phyloP scores from a whole-genome alignment of 1,284 basidiomycete genomes.

The Puccinia horiana region DNA sequence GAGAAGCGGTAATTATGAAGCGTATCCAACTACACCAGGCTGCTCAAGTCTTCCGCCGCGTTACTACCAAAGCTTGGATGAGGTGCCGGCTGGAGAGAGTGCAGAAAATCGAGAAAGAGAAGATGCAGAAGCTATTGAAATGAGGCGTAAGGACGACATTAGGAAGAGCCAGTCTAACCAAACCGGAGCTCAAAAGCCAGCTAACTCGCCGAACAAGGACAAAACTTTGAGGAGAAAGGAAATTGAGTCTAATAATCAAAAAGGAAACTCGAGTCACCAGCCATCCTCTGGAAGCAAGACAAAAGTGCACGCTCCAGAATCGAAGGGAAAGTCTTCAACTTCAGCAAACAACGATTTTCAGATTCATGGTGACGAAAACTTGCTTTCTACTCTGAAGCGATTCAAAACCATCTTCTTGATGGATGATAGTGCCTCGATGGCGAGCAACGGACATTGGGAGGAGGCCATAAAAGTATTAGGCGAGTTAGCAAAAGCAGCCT shows the following conservation, averaged over 20 bases:
- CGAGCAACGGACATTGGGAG: constrained; percentile 10
- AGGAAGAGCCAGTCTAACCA: background rate
- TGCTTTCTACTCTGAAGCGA: constrained; percentile 22
- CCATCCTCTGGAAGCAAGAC: background rate
- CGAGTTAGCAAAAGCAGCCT: background rate
- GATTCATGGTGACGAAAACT: constrained; percentile 15
- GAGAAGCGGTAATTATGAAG: background rate
- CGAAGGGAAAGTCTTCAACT: background rate
- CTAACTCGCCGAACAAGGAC: background rate
- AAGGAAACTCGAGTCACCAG: background rate
- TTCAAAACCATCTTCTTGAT: constrained; percentile 27
- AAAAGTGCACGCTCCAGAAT: background rate
- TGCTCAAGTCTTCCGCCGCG: background rate
- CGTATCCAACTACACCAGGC: background rate
- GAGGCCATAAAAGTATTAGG: constrained; percentile 4
- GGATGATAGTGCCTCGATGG: constrained; percentile 42
- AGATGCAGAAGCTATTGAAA: background rate
- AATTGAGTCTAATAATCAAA: background rate
- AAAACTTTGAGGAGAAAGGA: background rate
- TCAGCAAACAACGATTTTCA: background rate
- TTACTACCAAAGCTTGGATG: background rate
- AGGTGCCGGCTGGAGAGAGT: background rate
- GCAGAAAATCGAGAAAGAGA: background rate
- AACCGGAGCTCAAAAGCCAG: background rate
- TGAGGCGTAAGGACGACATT: background rate